These are phyloP conservation scores for Leishmania guyanensis DNA, from an alignment of 208 protist species.

Conservation along the genomic window DNA sequence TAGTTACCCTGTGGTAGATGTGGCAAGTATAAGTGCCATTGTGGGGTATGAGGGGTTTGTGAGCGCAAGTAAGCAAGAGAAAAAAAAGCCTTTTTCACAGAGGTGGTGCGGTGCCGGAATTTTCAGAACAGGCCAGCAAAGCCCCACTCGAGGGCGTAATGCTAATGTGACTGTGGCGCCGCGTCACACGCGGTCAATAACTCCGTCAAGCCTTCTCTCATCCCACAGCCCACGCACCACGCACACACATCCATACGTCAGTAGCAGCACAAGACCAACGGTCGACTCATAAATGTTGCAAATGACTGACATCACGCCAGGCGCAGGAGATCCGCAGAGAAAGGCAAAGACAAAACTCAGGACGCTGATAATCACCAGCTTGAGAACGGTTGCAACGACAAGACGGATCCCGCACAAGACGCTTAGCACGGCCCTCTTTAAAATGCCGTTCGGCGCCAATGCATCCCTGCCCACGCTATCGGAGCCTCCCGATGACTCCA, in stretches of 20 bases:
- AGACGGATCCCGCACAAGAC: slow-evolving; percentile 4
- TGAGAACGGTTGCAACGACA: slow-evolving; percentile 11
- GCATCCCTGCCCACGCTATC: neutral
- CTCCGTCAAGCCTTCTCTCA: slow-evolving; percentile 17
- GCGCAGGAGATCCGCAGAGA: neutral
- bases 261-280: neutral
- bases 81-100: neutral
- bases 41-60: neutral
- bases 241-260: slow-evolving; percentile 4
- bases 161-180: neutral
- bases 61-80: neutral
- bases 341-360: slow-evolving; percentile 6
- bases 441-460: neutral
- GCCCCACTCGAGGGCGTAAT: neutral
- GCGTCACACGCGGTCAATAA: slow-evolving; percentile 3
- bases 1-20: neutral
- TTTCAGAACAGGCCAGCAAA: neutral
- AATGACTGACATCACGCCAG: neutral
- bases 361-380: slow-evolving; percentile 14
- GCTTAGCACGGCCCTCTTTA: neutral
- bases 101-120: neutral
- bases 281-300: neutral
- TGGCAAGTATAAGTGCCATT: neutral
- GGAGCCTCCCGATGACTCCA: neutral
- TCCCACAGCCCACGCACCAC: slow-evolving; percentile 24